Conservation (phyloP, 2,329 filamentous ascomycete species). For the Neonectria punicea region DNA sequence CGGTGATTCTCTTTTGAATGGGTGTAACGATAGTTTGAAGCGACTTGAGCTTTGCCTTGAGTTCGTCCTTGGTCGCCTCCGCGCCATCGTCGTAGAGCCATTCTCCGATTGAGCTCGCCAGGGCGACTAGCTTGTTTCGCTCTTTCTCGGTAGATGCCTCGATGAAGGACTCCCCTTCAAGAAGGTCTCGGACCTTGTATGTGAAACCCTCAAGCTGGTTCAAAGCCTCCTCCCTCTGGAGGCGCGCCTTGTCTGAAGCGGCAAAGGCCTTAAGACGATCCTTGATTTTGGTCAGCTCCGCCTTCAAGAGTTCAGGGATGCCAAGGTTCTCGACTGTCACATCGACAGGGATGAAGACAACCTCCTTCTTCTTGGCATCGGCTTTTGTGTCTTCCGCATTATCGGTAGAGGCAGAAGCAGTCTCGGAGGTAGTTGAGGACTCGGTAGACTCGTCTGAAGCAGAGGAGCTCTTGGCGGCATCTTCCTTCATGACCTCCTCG, state of each 20-base stretch:
- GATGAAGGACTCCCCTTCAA: slow-evolving; percentile 81
- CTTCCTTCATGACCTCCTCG: slow-evolving; percentile 56
- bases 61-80: slow-evolving; percentile 77
- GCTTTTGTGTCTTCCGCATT: slow-evolving; percentile 58
- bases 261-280: slow-evolving; percentile 87
- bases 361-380: slow-evolving; percentile 68
- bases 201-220: slow-evolving; percentile 96
- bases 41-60: slow-evolving; percentile 80
- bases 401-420: slow-evolving; percentile 58
- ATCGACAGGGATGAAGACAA: slow-evolving; percentile 64
- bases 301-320: slow-evolving; percentile 59
- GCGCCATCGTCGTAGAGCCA: slow-evolving; percentile 92
- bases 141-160: slow-evolving; percentile 75
- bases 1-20: slow-evolving; percentile 78
- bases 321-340: slow-evolving; percentile 62
- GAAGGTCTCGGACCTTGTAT: slow-evolving; percentile 85
- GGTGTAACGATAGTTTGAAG: slow-evolving; percentile 83
- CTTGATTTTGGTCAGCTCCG: slow-evolving; percentile 64
- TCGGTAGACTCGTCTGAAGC: slow-evolving; percentile 37
- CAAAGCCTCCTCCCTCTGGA: slow-evolving; percentile 83
- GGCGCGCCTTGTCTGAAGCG: slow-evolving; percentile 80
- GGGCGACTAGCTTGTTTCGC: slow-evolving; percentile 72
- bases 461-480: slow-evolving; percentile 44
- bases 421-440: slow-evolving; percentile 42
- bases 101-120: slow-evolving; percentile 77